These are phyloP conservation scores for Venturia aucupariae DNA, from an alignment of 2,329 filamentous ascomycete species.

Conservation along the genomic window DNA sequence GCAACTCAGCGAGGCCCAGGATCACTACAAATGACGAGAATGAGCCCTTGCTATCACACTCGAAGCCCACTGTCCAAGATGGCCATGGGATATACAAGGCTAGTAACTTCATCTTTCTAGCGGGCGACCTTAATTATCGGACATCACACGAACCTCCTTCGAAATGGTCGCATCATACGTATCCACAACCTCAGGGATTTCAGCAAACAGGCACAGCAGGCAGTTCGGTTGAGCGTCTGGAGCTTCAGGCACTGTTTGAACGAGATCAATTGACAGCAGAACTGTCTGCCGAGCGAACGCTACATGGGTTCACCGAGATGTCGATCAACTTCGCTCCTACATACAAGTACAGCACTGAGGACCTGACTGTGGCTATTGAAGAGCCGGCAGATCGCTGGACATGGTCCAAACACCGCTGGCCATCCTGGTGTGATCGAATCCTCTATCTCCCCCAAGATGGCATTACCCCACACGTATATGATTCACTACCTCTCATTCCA, in stretches of 20 bases:
- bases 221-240: background rate
- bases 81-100: slow-evolving; percentile 64
- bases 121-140: slow-evolving; percentile 92
- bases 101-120: slow-evolving; percentile 70
- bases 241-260: slow-evolving; percentile 49
- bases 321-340: slow-evolving; percentile 76
- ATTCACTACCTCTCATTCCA: slow-evolving; percentile 66
- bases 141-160: slow-evolving; percentile 60
- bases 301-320: slow-evolving; percentile 71
- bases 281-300: slow-evolving; percentile 54
- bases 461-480: slow-evolving; percentile 55
- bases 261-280: slow-evolving; percentile 75
- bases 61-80: slow-evolving; percentile 14
- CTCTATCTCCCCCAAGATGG: slow-evolving; percentile 56
- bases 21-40: slow-evolving; percentile 22
- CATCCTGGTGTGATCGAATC: slow-evolving; percentile 88
- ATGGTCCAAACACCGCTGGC: slow-evolving; percentile 77
- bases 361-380: slow-evolving; percentile 11
- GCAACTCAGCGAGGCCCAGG: background rate
- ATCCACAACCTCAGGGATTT: slow-evolving; percentile 42
- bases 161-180: slow-evolving; percentile 45
- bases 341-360: slow-evolving; percentile 63
- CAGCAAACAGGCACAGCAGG: slow-evolving; percentile 28
- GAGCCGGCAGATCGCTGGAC: slow-evolving; percentile 44
- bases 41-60: slow-evolving; percentile 23